These are phyloP conservation scores for Rosa persica DNA, from an alignment of 306 rosid species.

Conservation along the genomic window DNA sequence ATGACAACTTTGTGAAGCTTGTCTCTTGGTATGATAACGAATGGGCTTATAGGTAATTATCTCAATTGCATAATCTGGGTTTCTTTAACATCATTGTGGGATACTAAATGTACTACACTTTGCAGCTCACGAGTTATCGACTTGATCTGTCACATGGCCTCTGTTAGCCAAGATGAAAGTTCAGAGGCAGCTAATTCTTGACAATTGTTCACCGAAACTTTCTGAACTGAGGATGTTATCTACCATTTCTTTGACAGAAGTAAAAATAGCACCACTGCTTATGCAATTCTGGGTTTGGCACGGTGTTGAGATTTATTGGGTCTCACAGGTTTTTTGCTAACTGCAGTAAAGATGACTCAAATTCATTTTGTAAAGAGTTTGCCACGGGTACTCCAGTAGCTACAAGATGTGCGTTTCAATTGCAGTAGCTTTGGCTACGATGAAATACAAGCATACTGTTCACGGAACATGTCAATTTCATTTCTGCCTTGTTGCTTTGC, in stretches of 20 bases:
- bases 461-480: neutral
- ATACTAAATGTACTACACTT: neutral
- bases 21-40: conserved; percentile 76
- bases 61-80: neutral
- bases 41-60: conserved; percentile 57
- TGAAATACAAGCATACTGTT: neutral
- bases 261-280: neutral
- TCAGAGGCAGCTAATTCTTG: neutral
- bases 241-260: neutral
- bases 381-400: no score
- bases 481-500: neutral
- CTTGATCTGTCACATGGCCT: conserved; percentile 52
- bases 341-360: neutral
- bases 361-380: neutral
- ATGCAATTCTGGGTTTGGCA: neutral
- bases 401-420: neutral
- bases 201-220: neutral
- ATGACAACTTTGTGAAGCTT: conserved; percentile 61
- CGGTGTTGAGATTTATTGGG: no score
- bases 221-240: neutral
- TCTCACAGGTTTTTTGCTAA: neutral
- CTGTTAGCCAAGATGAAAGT: neutral
- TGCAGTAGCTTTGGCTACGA: neutral
- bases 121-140: conserved; percentile 48
- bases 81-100: neutral